Percentiles rank a stretch among this genome's conserved stretches.
These are phyloP conservation scores for Talaromyces atroroseus DNA, from an alignment of 2,329 filamentous ascomycete genomes.

Conservation along the genomic window DNA sequence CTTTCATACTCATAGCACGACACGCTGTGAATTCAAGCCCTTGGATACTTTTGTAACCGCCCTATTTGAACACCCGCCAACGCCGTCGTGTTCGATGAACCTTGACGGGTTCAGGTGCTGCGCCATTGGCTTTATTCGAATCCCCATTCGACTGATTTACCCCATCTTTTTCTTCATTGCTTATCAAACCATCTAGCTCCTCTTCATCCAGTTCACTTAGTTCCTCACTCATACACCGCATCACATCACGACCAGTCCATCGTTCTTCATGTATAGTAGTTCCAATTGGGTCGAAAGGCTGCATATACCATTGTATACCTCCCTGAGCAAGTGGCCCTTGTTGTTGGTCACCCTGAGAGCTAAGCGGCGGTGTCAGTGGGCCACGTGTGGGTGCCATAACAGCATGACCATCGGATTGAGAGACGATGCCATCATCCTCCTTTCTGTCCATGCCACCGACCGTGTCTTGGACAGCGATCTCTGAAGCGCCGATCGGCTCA, in stretches of 20 bases:
- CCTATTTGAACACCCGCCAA: constrained; percentile 24
- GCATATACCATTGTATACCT: constrained; percentile 83
- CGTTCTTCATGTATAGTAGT: constrained; percentile 74
- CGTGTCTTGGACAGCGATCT: constrained; percentile 20
- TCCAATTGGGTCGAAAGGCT: constrained; percentile 70
- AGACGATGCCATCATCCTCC: constrained; percentile 20
- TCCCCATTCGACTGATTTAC: constrained; percentile 13
- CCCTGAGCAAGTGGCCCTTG: constrained; percentile 58
- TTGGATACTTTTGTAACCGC: not conserved
- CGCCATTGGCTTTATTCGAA: constrained; percentile 16
- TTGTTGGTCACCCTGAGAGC: constrained; percentile 37
- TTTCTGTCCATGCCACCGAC: constrained; percentile 26
- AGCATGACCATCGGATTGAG: constrained; percentile 45
- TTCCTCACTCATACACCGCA: constrained; percentile 72
- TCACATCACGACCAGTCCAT: constrained; percentile 67
- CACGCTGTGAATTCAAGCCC: not conserved
- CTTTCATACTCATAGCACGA: too few relatives aligned
- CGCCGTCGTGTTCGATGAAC: constrained; percentile 27
- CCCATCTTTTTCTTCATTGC: constrained; percentile 42
- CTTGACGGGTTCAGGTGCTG: constrained; percentile 21
- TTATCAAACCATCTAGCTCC: constrained; percentile 65
- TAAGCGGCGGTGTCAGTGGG: constrained; percentile 37
- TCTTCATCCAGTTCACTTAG: constrained; percentile 90
- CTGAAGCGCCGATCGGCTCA: constrained; percentile 28
- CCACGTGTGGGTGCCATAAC: constrained; percentile 16